These are phyloP conservation scores for Wickerhamomyces chaumierensis DNA, from an alignment of 805 yeast genomes.

Conservation along the genomic window DNA sequence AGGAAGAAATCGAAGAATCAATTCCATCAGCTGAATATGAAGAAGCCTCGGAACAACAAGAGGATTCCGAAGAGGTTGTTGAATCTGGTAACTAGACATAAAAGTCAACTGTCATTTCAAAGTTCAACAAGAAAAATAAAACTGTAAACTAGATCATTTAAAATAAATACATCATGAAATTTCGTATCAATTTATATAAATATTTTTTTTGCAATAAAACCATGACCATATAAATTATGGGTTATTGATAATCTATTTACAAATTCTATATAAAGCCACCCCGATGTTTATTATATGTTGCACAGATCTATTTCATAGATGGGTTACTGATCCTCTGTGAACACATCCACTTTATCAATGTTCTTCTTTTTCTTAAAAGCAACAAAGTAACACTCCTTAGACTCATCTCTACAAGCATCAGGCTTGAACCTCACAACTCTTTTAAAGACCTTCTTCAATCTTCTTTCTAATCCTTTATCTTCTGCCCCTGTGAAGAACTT, in stretches of 20 bases:
- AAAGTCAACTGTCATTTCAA: no score
- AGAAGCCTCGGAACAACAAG: neutral
- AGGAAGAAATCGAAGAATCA: neutral
- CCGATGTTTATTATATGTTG: no score
- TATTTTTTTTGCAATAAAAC: no score
- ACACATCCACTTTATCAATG: conserved; percentile 34
- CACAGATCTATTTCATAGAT: no score
- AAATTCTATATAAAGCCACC: neutral
- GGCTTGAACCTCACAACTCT: conserved; percentile 71
- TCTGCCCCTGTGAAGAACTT: conserved; percentile 81
- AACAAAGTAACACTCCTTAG: conserved; percentile 75
- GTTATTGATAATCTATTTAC: neutral
- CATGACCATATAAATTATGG: no score
- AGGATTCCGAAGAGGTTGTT: neutral
- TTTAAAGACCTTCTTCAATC: conserved; percentile 47
- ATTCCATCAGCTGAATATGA: neutral
- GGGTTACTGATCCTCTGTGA: no score
- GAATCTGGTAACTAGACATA: neutral
- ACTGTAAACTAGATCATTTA: neutral
- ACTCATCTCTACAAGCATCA: conserved; percentile 63
- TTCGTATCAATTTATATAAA: no score
- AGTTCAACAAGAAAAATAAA: neutral
- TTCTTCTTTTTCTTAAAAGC: conserved; percentile 38
- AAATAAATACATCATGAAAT: neutral
- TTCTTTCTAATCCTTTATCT: conserved; percentile 49